Evolutionary conservation across 2,329 filamentous ascomycete genomes (phyloP).

Genomic region (Fusarium decemcellulare): DNA sequence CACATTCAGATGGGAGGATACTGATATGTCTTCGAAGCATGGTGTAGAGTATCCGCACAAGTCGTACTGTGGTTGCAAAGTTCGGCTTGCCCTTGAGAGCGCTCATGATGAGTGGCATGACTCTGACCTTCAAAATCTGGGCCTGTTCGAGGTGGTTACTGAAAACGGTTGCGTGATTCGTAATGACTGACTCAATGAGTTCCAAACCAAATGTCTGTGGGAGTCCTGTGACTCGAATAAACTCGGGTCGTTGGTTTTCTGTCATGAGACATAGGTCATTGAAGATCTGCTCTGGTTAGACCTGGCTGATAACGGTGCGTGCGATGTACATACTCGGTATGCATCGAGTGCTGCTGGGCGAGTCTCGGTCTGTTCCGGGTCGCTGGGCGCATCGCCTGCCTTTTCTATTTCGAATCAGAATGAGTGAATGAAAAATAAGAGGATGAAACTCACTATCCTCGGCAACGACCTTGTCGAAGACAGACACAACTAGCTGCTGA

Average conservation of each 20-base stretch:
- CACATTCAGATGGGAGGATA: slow-evolving; percentile 83
- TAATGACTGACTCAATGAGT: slow-evolving; percentile 90
- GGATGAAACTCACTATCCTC: slow-evolving; percentile 78
- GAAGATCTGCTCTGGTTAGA: slow-evolving; percentile 73
- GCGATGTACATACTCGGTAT: slow-evolving; percentile 69
- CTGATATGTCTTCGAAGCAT: slow-evolving; percentile 83
- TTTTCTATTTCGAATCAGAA: slow-evolving; percentile 53
- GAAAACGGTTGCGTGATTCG: slow-evolving; percentile 88
- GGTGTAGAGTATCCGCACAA: slow-evolving; percentile 86
- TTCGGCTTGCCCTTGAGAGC: slow-evolving; percentile 82
- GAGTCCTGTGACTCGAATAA: slow-evolving; percentile 83
- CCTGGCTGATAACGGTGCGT: no score
- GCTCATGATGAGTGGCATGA: slow-evolving; percentile 87
- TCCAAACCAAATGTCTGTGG: slow-evolving; percentile 90
- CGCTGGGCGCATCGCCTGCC: slow-evolving; percentile 68
- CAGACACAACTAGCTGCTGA: slow-evolving; percentile 91
- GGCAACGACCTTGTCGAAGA: slow-evolving; percentile 90
- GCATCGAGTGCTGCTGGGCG: slow-evolving; percentile 87
- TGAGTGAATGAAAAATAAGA: not conserved
- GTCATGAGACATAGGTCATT: slow-evolving; percentile 91
- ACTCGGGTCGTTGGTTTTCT: slow-evolving; percentile 86
- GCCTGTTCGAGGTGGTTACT: slow-evolving; percentile 84
- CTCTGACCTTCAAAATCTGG: slow-evolving; percentile 79
- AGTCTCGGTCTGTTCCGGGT: slow-evolving; percentile 75
- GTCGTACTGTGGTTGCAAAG: slow-evolving; percentile 86